These are phyloP conservation scores for Stachybotrys chlorohalonatus DNA, from an alignment of 2,329 filamentous ascomycete species.

Conservation along the genomic window DNA sequence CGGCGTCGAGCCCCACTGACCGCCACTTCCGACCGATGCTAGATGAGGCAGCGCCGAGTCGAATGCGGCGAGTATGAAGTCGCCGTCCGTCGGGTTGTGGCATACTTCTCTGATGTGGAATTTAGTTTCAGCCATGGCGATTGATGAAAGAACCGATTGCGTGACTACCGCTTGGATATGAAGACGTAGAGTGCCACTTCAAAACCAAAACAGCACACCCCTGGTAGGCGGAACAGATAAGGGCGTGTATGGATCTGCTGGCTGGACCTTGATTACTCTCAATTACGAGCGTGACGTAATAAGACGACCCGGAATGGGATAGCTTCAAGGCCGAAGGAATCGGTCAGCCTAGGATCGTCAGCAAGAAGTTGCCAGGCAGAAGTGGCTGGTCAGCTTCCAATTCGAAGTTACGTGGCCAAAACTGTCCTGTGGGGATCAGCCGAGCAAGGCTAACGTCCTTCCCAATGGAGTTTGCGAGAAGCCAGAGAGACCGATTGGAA, in stretches of 20 bases:
- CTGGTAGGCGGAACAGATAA: neutral
- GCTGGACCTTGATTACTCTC: neutral
- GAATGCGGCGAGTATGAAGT: neutral
- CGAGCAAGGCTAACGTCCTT: no score
- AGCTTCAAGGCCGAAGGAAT: neutral
- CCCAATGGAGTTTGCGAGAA: no score
- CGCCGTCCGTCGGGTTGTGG: neutral
- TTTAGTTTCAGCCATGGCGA: neutral
- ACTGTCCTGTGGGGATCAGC: no score
- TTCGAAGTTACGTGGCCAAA: no score
- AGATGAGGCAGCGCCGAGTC: neutral
- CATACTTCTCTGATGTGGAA: neutral
- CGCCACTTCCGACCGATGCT: neutral
- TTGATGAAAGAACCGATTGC: neutral
- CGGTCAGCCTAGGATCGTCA: neutral
- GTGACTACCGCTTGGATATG: neutral
- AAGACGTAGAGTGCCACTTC: neutral
- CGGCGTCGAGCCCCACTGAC: neutral
- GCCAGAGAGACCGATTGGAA: no score
- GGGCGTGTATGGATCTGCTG: neutral
- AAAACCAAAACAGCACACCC: neutral
- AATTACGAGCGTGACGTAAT: neutral
- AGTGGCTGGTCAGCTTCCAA: no score
- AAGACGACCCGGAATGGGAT: neutral
- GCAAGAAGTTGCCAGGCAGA: neutral